phyloP scores from a whole-genome alignment of 2,329 filamentous ascomycete genomes.

The Diaporthe australafricana region DNA sequence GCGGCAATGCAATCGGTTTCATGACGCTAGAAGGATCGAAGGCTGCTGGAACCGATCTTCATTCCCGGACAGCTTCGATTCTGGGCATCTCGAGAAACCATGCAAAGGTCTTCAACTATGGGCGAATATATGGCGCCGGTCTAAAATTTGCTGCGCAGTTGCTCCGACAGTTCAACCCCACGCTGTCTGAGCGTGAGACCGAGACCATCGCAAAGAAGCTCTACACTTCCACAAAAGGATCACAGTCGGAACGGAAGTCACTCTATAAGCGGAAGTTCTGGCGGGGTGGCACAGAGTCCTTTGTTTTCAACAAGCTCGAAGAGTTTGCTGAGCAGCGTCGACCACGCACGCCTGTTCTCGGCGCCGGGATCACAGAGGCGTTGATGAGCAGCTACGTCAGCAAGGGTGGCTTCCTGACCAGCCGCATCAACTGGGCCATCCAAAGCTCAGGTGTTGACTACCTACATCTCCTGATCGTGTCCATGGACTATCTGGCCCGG shows the following conservation, averaged over 20 bases:
- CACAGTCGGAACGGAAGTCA: constrained; percentile 80
- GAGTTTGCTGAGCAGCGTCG: constrained; percentile 96
- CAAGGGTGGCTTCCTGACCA: constrained; percentile 93
- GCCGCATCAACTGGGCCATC: constrained; percentile 98
- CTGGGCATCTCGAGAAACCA: constrained; percentile 94
- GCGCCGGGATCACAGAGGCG: constrained; percentile 95
- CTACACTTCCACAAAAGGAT: constrained; percentile 91
- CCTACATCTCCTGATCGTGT: constrained; percentile 89
- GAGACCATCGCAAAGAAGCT: constrained; percentile 80
- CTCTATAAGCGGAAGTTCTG: constrained; percentile 85
- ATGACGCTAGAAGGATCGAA: constrained; percentile 99
- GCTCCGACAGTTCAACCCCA: constrained; percentile 92
- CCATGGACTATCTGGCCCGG: constrained; percentile 92
- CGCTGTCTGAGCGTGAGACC: constrained; percentile 83
- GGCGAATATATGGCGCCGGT: constrained; percentile 97
- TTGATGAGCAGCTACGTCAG: constrained; percentile 88
- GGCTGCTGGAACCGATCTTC: constrained; percentile 90
- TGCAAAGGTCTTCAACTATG: constrained; percentile 98
- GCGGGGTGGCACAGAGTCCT: constrained; percentile 95
- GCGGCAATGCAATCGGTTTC: constrained; percentile 96
- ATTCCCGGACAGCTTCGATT: constrained; percentile 92
- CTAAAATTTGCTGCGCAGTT: constrained; percentile 92
- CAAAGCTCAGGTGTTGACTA: constrained; percentile 98
- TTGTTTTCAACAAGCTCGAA: constrained; percentile 98
- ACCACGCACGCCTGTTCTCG: constrained; percentile 90